Conservation (phyloP, 352 stramenopile species). For the Globisporangium barbulae region DNA sequence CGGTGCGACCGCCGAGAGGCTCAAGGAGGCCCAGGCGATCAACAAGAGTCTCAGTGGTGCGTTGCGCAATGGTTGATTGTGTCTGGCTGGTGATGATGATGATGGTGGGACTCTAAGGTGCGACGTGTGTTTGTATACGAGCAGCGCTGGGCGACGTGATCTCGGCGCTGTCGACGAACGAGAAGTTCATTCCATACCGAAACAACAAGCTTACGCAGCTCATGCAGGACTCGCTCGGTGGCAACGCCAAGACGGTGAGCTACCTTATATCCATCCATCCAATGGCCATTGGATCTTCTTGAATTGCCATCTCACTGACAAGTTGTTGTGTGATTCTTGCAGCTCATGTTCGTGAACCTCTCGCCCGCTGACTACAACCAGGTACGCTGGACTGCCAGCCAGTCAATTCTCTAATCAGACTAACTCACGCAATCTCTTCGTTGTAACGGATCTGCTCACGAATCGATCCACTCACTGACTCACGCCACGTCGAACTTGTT, state of each 20-base stretch:
- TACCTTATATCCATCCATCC: not conserved
- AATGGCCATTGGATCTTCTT: not conserved
- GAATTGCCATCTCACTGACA: not conserved
- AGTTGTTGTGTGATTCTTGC: not conserved
- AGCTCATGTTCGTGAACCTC: conserved; percentile 91
- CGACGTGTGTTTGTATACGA: not conserved
- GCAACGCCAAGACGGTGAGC: conserved; percentile 90
- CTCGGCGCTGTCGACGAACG: conserved; percentile 82
- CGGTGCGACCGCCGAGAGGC: conserved; percentile 72
- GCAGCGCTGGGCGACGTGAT: conserved; percentile 90
- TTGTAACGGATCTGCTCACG: conserved; percentile 5
- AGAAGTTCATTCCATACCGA: conserved; percentile 93
- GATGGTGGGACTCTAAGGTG: not conserved
- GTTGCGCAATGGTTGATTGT: not conserved
- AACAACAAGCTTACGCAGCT: conserved; percentile 94
- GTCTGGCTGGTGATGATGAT: not conserved
- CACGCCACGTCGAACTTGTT: not conserved
- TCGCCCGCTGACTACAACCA: conserved; percentile 89
- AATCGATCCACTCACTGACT: conserved; percentile 11
- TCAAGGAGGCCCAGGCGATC: conserved; percentile 89
- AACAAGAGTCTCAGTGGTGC: conserved; percentile 88
- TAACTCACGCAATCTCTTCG: not conserved
- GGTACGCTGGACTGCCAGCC: conserved; percentile 23
- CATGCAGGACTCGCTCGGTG: conserved; percentile 91
- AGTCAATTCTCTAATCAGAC: not conserved